These are phyloP conservation scores for Ceratobasidium papillatum DNA, from an alignment of 1,284 basidiomycete genomes.

Conservation along the genomic window DNA sequence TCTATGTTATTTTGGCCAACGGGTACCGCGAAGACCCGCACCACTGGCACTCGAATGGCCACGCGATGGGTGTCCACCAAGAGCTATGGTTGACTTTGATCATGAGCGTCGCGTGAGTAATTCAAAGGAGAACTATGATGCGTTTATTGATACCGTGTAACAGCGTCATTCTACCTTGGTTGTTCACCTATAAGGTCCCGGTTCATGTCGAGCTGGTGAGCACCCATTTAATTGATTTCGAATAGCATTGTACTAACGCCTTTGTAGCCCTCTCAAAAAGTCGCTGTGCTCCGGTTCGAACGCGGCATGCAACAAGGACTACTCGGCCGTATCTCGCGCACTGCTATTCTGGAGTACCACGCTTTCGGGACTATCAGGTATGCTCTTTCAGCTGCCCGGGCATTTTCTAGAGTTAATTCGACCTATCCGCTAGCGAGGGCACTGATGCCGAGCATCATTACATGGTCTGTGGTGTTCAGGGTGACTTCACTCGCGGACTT, in stretches of 20 bases:
- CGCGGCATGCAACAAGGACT: constrained; percentile 74
- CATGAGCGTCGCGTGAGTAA: constrained; percentile 74
- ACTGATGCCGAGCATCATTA: constrained; percentile 75
- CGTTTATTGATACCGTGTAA: constrained; percentile 21
- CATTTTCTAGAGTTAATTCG: neutral
- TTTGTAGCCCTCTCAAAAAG: constrained; percentile 69
- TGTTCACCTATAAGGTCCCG: constrained; percentile 72
- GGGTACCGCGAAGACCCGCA: constrained; percentile 62
- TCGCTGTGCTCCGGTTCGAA: constrained; percentile 70
- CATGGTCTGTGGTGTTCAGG: constrained; percentile 79
- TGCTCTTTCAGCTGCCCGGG: neutral
- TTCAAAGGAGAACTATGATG: neutral
- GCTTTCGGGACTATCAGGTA: constrained; percentile 67
- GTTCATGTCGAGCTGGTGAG: constrained; percentile 80
- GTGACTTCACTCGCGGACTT: constrained; percentile 75
- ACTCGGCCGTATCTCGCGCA: constrained; percentile 69
- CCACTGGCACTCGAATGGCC: constrained; percentile 64
- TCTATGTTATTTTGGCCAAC: constrained; percentile 71
- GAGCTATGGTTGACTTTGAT: constrained; percentile 77
- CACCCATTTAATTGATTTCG: constrained; percentile 24
- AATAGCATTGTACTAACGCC: neutral
- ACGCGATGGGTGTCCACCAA: constrained; percentile 67
- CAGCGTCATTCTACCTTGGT: constrained; percentile 77
- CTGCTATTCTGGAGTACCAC: constrained; percentile 68
- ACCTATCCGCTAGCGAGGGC: constrained; percentile 62